These are phyloP conservation scores for Eucalyptus erythrocorys DNA, from an alignment of 345 rosid genomes.

Conservation along the genomic window DNA sequence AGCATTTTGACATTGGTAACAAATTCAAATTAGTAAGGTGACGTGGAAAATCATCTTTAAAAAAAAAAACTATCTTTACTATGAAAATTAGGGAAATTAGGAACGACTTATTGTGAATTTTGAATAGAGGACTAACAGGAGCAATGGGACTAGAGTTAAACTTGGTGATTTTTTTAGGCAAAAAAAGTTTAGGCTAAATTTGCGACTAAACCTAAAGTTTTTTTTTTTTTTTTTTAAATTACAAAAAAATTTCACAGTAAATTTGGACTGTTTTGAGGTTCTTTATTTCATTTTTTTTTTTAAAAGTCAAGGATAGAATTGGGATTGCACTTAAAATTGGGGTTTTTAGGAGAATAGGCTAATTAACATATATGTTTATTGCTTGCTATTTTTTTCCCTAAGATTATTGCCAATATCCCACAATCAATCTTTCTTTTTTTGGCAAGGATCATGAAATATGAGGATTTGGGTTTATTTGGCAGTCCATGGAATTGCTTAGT, in stretches of 20 bases:
- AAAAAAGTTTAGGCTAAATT: neutral
- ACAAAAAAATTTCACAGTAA: too few relatives aligned
- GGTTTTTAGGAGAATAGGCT: neutral
- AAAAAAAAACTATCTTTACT: neutral
- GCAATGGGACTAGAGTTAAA: neutral
- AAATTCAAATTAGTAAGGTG: neutral
- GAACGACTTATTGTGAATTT: neutral
- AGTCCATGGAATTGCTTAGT: neutral
- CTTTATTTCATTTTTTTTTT: too few relatives aligned
- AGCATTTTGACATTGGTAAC: neutral
- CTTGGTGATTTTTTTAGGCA: neutral
- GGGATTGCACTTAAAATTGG: neutral
- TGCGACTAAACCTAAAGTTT: neutral
- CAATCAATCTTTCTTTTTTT: neutral
- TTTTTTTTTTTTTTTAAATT: too few relatives aligned
- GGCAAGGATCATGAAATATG: neutral
- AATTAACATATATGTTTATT: neutral
- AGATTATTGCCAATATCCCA: neutral
- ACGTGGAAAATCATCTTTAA: neutral
- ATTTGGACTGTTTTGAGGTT: too few relatives aligned
- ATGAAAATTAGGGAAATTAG: neutral
- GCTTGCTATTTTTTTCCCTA: neutral
- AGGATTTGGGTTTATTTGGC: neutral
- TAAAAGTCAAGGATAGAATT: accelerated
- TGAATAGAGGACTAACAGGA: neutral